Evolutionary conservation across 352 stramenopile species (phyloP).

Genomic region (Globisporangium sylvaticum): DNA sequence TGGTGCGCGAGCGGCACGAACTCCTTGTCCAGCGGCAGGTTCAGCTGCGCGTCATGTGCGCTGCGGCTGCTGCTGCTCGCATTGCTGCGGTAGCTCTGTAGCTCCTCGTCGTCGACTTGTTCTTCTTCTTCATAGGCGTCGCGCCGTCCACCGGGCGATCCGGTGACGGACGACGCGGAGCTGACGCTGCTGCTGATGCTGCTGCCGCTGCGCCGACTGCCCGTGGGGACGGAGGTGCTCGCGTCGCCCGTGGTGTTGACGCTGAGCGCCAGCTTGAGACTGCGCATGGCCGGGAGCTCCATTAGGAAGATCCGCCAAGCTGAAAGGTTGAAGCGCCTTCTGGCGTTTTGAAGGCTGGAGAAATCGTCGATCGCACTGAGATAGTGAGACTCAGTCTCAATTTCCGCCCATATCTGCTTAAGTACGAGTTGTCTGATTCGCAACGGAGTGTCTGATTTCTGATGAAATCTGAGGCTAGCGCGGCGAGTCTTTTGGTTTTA

Average conservation of each 20-base stretch:
- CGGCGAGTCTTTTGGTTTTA: no score
- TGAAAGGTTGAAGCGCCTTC: constrained; percentile 8
- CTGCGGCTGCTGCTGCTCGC: constrained; percentile 21
- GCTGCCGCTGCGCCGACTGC: constrained; percentile 8
- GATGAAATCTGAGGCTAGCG: no score
- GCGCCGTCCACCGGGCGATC: constrained; percentile 17
- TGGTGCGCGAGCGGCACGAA: constrained; percentile 36
- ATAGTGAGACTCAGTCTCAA: no score
- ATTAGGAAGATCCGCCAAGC: constrained; percentile 10
- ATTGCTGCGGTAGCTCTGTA: constrained; percentile 21
- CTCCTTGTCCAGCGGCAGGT: constrained; percentile 43
- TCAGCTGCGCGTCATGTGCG: constrained; percentile 18
- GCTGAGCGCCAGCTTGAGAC: constrained; percentile 25
- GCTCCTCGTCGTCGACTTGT: constrained; percentile 19
- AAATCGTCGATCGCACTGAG: background rate
- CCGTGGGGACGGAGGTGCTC: background rate
- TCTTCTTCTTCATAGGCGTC: constrained; percentile 20
- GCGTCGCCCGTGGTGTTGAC: constrained; percentile 18
- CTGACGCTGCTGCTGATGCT: constrained; percentile 6
- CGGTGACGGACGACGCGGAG: background rate
- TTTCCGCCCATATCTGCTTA: no score
- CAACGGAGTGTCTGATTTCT: no score
- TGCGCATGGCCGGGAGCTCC: constrained; percentile 26
- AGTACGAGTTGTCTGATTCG: no score
- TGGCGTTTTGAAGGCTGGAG: background rate